Conservation (phyloP, 2,329 filamentous ascomycete genomes). For the Raffaelea deltoideospora region DNA sequence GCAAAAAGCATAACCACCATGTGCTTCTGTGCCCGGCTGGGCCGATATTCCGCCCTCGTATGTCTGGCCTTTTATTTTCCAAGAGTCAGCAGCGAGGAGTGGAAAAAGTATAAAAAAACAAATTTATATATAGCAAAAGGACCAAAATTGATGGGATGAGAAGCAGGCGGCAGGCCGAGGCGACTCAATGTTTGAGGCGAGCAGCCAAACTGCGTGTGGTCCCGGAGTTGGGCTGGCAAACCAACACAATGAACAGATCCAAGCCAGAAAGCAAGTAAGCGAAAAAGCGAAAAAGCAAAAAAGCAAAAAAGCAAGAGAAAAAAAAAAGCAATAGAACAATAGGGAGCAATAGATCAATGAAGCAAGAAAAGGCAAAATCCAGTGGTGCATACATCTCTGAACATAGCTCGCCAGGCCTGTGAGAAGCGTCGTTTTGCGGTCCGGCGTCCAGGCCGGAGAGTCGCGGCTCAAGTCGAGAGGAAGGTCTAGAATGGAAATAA, state of each 20-base stretch:
- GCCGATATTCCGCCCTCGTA: slow-evolving; percentile 89
- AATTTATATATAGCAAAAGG: neutral
- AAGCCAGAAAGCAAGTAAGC: neutral
- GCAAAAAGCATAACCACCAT: slow-evolving; percentile 94
- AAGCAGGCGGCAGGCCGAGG: no score
- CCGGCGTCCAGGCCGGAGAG: slow-evolving; percentile 49
- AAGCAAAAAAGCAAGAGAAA: neutral
- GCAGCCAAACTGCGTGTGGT: no score
- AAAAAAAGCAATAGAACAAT: neutral
- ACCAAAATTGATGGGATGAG: neutral
- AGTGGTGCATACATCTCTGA: slow-evolving; percentile 41
- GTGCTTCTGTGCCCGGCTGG: slow-evolving; percentile 75
- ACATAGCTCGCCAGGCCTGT: slow-evolving; percentile 68
- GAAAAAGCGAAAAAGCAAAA: neutral
- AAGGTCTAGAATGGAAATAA: slow-evolving; percentile 67
- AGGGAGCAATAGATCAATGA: neutral
- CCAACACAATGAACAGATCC: no score
- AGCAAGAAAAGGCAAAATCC: neutral
- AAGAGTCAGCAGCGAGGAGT: neutral
- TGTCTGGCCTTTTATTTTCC: slow-evolving; percentile 55
- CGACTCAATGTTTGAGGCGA: no score
- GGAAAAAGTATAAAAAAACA: neutral
- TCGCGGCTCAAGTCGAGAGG: slow-evolving; percentile 64
- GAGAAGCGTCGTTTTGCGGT: slow-evolving; percentile 46
- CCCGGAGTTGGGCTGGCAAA: no score